Evolutionary conservation across 352 stramenopile genomes (phyloP), one percentile per base, ranked within the genome.

Genomic region (Phytophthora palmivora): DNA sequence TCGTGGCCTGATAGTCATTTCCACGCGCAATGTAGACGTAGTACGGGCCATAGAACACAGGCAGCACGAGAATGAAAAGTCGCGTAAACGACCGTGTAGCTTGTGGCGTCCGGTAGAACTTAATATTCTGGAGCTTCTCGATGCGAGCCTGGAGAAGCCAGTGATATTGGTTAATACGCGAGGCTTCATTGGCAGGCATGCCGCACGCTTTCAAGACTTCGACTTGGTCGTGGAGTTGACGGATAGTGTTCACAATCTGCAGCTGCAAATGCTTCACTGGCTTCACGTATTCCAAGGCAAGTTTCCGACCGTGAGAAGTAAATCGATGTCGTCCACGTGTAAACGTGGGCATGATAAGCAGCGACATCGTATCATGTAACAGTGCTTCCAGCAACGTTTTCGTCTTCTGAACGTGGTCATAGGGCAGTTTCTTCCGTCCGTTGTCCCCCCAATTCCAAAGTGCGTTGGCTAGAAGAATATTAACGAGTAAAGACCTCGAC

Each of bases 141-240:
- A 96, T 72, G 16, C 88, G 84, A 45, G 82, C 84, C 55, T 93
- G 79, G 2, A 96, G 71, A 43, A 96, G 70, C 88, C 88, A 96
- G 49, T 95, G 83, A 54, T 95, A 95, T 64, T 95, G 88, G 50
- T 94, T 95, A 60, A 95, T 90, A 16, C 88, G 84, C n/a, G 83
- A 94, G 15, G 88, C 85, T 63, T 96, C 88, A 39, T 96, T 96
- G 0, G 84, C 82, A 18, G 85, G 88, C 15, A 96, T 65, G 0
- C 86, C 88, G 8, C 46, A 76, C 2, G 33, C 28, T 63, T 96
- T 95, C 75, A 96, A 79, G 2, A 87, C 66, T 64, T 95, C 88
- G 0, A 96, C 84, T 58, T 91, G 82, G 14, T 73, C 61, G 49
- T 95, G 87, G 5, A 96, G 60, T 22, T 68, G 62, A 26, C 72